A percentile compares a stretch with the other conserved stretches of the same genome.
These are phyloP conservation scores for Conidiobolus incongruus DNA, from an alignment of 371 early-diverging fungal species.

Conservation along the genomic window DNA sequence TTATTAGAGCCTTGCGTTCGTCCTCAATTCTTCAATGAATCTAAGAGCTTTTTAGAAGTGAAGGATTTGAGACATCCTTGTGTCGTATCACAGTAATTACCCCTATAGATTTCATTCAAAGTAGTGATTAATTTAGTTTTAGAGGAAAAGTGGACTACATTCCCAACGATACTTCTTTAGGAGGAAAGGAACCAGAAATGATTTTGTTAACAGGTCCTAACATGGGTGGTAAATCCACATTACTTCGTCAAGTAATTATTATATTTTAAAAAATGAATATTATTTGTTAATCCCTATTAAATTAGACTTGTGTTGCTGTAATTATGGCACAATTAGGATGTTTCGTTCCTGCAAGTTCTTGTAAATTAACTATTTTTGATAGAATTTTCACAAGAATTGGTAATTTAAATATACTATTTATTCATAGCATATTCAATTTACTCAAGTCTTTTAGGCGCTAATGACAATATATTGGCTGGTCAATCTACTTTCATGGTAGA, in stretches of 20 bases:
- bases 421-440: background rate
- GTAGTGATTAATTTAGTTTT: background rate
- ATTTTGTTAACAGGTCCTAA: conserved; percentile 97
- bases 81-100: conserved; percentile 27
- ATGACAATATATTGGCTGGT: conserved; percentile 89
- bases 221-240: conserved; percentile 92
- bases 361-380: conserved; percentile 74
- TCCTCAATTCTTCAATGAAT: conserved; percentile 38
- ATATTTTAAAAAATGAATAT: background rate
- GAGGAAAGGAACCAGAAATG: conserved; percentile 40
- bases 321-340: conserved; percentile 98
- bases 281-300: background rate
- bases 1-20: conserved; percentile 42
- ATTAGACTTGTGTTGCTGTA: conserved; percentile 77
- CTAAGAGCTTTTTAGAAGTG: conserved; percentile 39
- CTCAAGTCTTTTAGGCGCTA: conserved; percentile 35
- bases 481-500: conserved; percentile 99
- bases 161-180: conserved; percentile 76
- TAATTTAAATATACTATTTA: background rate
- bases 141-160: conserved; percentile 57
- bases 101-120: background rate
- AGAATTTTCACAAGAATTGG: conserved; percentile 90
- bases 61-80: conserved; percentile 74
- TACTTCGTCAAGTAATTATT: conserved; percentile 56
- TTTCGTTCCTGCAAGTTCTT: conserved; percentile 75